Evolutionary conservation across 768 basidiomycete species (phyloP), one percentile per base, ranked within the genome.

Genomic region (Psilocybe tampanensis): DNA sequence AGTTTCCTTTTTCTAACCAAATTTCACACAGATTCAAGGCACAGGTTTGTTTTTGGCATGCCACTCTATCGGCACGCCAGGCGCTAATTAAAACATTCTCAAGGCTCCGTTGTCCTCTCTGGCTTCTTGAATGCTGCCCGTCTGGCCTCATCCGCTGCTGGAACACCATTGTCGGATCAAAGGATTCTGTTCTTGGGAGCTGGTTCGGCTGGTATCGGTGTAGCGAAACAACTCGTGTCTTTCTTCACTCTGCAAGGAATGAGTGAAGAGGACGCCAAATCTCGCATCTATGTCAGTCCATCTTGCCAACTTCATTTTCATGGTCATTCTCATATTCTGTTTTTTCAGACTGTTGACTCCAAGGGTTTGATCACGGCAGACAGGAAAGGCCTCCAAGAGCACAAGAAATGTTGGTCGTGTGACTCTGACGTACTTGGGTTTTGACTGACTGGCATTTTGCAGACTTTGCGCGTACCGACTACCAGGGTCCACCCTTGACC

Each of bases 141-240:
- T 54, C 74, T 89, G 33, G 76, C 86, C 12, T 81, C 82, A 44
- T 75, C 74, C 74, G 70, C 82, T 67, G 69, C 83, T 77, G 70
- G 79, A 71, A 77, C 54, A 47, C 76, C 88, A 11, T 74, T 92
- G 45, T 72, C 77, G 23, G 89, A 91, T 47, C 94, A 95, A 64
- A 83, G 84, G 44, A 89, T 95, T 64, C 78, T 95, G 49, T 95
- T 96, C 80, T 86, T 91, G 49, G 94, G 94, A n/a, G 92, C 94
- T 1, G 94, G 94, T 0, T 89, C 87, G 11, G 89, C 91, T 8
- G 94, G 93, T 44, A 89, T 95, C 50, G 94, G 94, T 53, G 94
- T 96, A 36, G 94, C 89, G 43, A 86, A 85, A 72, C 92, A 95
- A 67, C 77, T 91, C 24, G 76, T 85, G 68, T 89, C 88, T 54